phyloP scores from a whole-genome alignment of 2,329 filamentous ascomycete genomes.

The Xylogone sp. region DNA sequence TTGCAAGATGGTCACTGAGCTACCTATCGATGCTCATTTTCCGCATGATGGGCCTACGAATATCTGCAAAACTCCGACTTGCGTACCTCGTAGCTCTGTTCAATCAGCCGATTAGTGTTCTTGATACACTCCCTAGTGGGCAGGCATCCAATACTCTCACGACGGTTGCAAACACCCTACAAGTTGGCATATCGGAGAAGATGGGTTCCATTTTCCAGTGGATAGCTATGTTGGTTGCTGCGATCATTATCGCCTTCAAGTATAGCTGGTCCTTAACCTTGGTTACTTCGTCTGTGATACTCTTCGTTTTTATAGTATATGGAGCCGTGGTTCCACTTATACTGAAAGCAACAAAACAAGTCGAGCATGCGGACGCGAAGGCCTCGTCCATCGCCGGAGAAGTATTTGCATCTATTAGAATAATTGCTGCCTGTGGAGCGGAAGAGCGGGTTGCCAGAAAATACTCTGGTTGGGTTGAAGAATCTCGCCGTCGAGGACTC shows the following conservation, averaged over 20 bases:
- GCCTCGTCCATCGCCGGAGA: slow-evolving; percentile 59
- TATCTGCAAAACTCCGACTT: slow-evolving; percentile 58
- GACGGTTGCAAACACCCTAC: slow-evolving; percentile 60
- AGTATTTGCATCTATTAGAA: slow-evolving; percentile 54
- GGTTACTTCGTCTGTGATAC: slow-evolving; percentile 51
- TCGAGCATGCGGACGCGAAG: slow-evolving; percentile 49
- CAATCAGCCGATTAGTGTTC: slow-evolving; percentile 61
- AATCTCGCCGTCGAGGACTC: slow-evolving; percentile 46
- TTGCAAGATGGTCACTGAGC: slow-evolving; percentile 59
- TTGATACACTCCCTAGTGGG: slow-evolving; percentile 58
- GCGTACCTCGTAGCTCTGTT: slow-evolving; percentile 64
- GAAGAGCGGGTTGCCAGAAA: slow-evolving; percentile 49
- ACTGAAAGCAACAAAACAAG: slow-evolving; percentile 44
- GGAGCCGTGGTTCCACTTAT: slow-evolving; percentile 50
- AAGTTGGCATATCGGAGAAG: slow-evolving; percentile 62
- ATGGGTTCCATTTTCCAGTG: slow-evolving; percentile 57
- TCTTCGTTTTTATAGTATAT: slow-evolving; percentile 51
- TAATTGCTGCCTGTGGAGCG: slow-evolving; percentile 60
- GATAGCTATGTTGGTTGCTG: slow-evolving; percentile 45
- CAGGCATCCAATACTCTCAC: slow-evolving; percentile 45
- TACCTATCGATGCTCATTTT: slow-evolving; percentile 61
- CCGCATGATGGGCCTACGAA: slow-evolving; percentile 57
- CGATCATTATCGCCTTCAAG: slow-evolving; percentile 51
- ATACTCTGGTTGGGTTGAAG: slow-evolving; percentile 52
- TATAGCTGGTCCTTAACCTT: slow-evolving; percentile 58